Base-by-base conservation (phyloP, 2,329 filamentous ascomycete species). In the Xylariomycetidae sp. region DNA sequence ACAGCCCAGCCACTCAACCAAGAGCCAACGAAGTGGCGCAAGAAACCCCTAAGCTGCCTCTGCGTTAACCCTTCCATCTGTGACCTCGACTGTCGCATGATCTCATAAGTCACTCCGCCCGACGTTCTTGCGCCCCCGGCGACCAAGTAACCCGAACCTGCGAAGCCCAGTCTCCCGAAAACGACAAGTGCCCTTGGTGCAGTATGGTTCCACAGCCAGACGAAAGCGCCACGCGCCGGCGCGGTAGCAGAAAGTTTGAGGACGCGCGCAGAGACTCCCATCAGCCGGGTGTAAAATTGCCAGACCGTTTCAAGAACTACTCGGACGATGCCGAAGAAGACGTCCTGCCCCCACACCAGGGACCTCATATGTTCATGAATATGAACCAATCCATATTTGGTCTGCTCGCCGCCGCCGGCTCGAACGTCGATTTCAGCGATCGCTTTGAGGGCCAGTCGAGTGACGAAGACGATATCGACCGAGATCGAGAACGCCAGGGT, bases 311-410 rank as follows among this genome's bases (percentile, higher is more conserved):
- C 23, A 67, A 64, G 50, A 64, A 68, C 29, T 47, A 55, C 26
- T 65, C 60, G 42, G 70, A 68, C 35, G 64, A 72, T 38, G 62
- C 62, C 19, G 67, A 74, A 46, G 67, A 74, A 46, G 67, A 72
- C 23, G 60, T 68, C 26, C 45, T 64, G 28, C 59, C 60, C 4
- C 59, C 66, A 2, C 56, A 50, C 7, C 64, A 67, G 36, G 63
- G 61, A 23, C 60, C 64, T 10, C 64, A 68, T 42, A 66, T 73
- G 56, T 70, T 73, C 38, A 67, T 76, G 61, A 86, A 88, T 52
- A 86, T 94, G 79, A 92, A 95, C 59, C 89, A 95, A 67, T 93
- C 86, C 44, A 81, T 96, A 35, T 94, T 95, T 58, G 88, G 87
- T 34, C 76, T 96, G 62, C 89, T 96, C 46, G 85, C 89, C 6